Conservation (phyloP, 257 asterid genomes). For the Cinchona pubescens region DNA sequence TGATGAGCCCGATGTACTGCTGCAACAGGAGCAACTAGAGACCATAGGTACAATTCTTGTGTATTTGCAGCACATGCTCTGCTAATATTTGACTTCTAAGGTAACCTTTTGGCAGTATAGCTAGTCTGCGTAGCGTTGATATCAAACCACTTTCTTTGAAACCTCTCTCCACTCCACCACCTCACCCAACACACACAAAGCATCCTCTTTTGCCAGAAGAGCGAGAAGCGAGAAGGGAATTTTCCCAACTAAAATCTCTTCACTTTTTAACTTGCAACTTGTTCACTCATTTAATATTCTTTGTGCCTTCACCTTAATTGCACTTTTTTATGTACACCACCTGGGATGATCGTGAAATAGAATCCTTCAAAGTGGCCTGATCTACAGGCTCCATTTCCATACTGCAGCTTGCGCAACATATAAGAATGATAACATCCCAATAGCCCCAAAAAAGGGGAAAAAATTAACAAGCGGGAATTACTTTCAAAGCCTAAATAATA, state of each 20-base stretch:
- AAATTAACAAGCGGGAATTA: neutral
- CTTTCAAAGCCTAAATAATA: neutral
- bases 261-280: neutral
- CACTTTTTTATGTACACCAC: neutral
- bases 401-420: neutral
- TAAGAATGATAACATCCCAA: neutral
- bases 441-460: neutral
- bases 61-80: neutral
- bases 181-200: neutral
- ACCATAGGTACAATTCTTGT: conserved; percentile 44
- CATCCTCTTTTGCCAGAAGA: neutral
- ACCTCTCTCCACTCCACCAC: too few relatives aligned
- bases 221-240: neutral
- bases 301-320: neutral
- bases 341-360: neutral
- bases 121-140: neutral
- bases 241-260: too few relatives aligned
- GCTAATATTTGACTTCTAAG: neutral
- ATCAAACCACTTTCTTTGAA: neutral
- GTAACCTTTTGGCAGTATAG: too few relatives aligned
- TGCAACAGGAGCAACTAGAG: conserved; percentile 58
- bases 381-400: neutral
- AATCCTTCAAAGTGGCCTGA: neutral
- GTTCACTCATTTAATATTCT: neutral
- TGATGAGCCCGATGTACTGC: conserved; percentile 50